A percentile compares a stretch with the other conserved stretches of the same genome.
Conservation (phyloP, 2,329 filamentous ascomycete species). For the Aaosphaeria arxii region DNA sequence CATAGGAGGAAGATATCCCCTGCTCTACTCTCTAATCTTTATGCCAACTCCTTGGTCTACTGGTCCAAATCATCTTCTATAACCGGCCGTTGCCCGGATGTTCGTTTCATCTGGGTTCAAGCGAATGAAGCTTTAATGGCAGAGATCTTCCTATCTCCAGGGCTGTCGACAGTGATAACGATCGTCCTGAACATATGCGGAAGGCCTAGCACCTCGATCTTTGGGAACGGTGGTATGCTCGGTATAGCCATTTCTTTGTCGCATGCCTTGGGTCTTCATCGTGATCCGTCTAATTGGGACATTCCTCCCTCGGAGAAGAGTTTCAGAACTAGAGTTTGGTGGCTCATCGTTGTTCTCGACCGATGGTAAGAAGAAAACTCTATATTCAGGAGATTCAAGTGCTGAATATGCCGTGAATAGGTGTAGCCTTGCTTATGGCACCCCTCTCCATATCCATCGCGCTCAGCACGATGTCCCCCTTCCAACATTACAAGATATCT, state of each 20-base stretch:
- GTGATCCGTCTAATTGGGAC: background rate
- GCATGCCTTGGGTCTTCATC: background rate
- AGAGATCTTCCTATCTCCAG: background rate
- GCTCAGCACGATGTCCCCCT: background rate
- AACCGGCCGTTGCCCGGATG: background rate
- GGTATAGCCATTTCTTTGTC: background rate
- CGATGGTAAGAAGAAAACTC: background rate
- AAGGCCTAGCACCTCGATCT: background rate
- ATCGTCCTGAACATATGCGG: background rate
- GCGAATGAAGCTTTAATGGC: background rate
- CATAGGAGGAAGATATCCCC: background rate
- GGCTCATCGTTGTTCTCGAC: background rate
- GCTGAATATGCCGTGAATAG: background rate
- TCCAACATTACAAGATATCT: background rate
- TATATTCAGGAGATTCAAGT: background rate
- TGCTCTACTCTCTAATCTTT: background rate
- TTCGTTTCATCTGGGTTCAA: background rate
- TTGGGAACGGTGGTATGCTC: background rate
- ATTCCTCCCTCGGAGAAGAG: background rate
- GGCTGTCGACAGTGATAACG: background rate
- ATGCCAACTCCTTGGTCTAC: background rate
- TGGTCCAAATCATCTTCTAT: background rate
- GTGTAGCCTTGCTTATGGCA: background rate
- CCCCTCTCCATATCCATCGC: background rate
- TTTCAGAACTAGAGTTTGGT: background rate